Evolutionary conservation across 2,329 filamentous ascomycete genomes (phyloP).

Genomic region (Chaetomiaceae sp.): DNA sequence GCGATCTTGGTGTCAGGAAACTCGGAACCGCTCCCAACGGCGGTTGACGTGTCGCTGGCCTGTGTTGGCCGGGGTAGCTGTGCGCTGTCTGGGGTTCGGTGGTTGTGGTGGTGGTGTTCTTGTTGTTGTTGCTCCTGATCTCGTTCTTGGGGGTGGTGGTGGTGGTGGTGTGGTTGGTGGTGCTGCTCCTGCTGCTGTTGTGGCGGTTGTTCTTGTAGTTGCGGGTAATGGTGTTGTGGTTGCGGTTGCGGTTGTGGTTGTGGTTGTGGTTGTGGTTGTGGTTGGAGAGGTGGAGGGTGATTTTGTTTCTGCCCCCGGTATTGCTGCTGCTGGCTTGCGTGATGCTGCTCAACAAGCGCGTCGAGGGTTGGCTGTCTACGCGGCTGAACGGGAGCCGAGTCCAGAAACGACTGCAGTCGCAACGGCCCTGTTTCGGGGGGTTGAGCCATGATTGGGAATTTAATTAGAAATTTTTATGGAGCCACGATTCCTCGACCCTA

Average conservation of each 20-base stretch:
- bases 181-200: conserved; percentile 15
- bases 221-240: conserved; percentile 7
- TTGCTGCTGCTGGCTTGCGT: conserved; percentile 14
- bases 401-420: conserved; percentile 25
- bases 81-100: conserved; percentile 7
- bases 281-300: too few species aligned
- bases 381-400: conserved; percentile 24
- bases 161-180: conserved; percentile 16
- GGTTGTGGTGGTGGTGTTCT: conserved; percentile 19
- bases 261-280: too few species aligned
- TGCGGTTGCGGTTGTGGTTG: conserved; percentile 19
- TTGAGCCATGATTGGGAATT: conserved; percentile 37
- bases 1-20: conserved; percentile 9
- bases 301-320: conserved; percentile 13
- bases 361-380: conserved; percentile 21
- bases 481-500: conserved; percentile 32
- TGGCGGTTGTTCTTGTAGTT: conserved; percentile 11
- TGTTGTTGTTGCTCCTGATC: conserved; percentile 19
- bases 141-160: conserved; percentile 18
- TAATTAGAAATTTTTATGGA: conserved; percentile 39
- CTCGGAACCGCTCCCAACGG: conserved; percentile 5
- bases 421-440: conserved; percentile 25
- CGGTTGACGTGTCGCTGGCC: conserved; percentile 8
- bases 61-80: conserved; percentile 5
- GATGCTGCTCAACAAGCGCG: conserved; percentile 18